Percentiles rank a stretch among this genome's conserved stretches.
These are phyloP conservation scores for Canavalia ensiformis DNA, from an alignment of 306 rosid genomes.

Conservation along the genomic window DNA sequence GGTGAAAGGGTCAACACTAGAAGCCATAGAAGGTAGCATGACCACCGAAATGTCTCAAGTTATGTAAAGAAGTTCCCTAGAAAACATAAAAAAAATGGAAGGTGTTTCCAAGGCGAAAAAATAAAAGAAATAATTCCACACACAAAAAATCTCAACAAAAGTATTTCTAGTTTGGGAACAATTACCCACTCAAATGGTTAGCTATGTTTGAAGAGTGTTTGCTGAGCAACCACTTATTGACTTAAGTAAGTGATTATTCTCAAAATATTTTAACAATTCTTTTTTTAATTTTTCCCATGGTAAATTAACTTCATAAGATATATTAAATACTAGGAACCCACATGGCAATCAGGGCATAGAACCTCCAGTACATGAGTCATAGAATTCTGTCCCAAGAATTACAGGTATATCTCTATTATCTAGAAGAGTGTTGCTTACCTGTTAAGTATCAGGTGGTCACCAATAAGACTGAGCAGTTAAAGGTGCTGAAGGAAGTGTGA, in stretches of 20 bases:
- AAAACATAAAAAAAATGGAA: neutral
- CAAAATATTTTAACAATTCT: neutral
- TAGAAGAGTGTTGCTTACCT: too few species aligned
- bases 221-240: neutral
- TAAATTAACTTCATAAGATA: neutral
- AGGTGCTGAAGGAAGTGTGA: too few species aligned
- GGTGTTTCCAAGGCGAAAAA: too few species aligned
- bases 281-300: too few species aligned
- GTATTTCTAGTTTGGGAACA: neutral
- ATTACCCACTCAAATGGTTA: neutral
- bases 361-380: too few species aligned
- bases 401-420: too few species aligned
- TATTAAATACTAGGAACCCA: neutral
- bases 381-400: too few species aligned
- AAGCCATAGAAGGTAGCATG: neutral
- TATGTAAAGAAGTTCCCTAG: neutral
- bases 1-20: constrained; percentile 3
- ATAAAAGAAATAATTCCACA: neutral
- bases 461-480: too few species aligned
- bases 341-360: too few species aligned
- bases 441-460: too few species aligned
- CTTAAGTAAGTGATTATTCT: neutral
- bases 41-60: neutral
- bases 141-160: neutral
- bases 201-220: neutral